phyloP scores from a whole-genome alignment of 225 moss, liverwort and hornwort species.

The Climacium dendroides region DNA sequence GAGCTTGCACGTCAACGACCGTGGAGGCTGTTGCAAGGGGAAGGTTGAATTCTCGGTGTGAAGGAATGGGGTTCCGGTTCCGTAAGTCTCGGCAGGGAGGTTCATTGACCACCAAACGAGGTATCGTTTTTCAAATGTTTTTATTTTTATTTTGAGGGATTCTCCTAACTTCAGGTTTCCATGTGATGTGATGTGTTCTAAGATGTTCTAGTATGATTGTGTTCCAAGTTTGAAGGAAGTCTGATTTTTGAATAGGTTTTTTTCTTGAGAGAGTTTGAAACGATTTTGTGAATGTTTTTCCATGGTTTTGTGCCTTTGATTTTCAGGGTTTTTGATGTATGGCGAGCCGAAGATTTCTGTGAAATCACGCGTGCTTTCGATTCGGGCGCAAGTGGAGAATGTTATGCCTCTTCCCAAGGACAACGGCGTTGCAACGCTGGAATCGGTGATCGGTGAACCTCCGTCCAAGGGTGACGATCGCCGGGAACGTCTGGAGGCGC shows the following conservation, averaged over 20 bases:
- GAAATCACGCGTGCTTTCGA: not conserved
- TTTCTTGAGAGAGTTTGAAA: not conserved
- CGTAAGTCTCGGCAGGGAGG: not conserved
- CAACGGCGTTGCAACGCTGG: constrained; percentile 33
- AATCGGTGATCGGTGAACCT: constrained; percentile 2
- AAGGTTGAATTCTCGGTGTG: not conserved
- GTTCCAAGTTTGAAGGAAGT: not conserved
- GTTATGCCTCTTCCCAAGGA: constrained; percentile 8
- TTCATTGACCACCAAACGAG: not conserved
- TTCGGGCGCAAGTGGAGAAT: constrained; percentile 26
- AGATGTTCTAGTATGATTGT: not conserved
- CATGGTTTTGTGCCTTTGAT: not conserved
- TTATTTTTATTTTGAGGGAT: not conserved
- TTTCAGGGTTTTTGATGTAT: not conserved
- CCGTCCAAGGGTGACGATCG: not conserved
- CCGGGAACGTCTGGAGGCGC: constrained; percentile 31
- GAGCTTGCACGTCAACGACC: not conserved
- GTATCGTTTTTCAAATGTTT: not conserved
- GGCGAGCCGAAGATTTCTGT: not conserved
- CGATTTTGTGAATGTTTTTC: no score
- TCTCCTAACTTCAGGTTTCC: not conserved
- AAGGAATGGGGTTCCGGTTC: not conserved
- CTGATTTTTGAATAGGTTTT: no score
- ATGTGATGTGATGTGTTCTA: not conserved
- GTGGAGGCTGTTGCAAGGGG: not conserved